Base-by-base conservation (phyloP, 2,329 filamentous ascomycete species). In the Ophiosphaerella korrae region DNA sequence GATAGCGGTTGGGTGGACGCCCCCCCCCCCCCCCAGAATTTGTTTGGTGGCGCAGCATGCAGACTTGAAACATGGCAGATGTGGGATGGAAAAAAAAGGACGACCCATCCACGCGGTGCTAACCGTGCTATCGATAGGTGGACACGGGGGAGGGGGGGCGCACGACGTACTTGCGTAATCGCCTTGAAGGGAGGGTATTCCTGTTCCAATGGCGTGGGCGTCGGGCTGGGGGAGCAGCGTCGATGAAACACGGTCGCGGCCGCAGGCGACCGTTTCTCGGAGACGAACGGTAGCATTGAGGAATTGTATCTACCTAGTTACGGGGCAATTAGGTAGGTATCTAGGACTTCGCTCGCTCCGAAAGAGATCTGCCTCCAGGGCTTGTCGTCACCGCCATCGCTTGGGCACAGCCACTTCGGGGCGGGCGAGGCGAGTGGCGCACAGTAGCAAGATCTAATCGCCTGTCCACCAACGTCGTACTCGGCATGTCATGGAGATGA, bases 11-110 rank as follows among this genome's bases (percentile, higher is more conserved):
- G 53, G 38, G 45, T 62, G 41, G 18, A 51, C 59, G 66, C 57
- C 58, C n/a, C n/a, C n/a, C n/a, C n/a, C n/a, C n/a, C n/a, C n/a
- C n/a, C n/a, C 58, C 58, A 48, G 49, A 44, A 50, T 52, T 50
- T 57, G 56, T 64, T 58, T 59, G 51, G 50, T 70, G 70, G 68
- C 69, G 66, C 68, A 69, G 67, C 26, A 54, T 66, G 68, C 63
- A 67, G 51, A 55, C 62, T 60, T 66, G 66, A 72, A 72, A 72
- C 69, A 66, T 46, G 48, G 58, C 47, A 54, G 58, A 54, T 56
- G 59, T 58, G 64, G 62, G 51, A 49, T 53, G 18, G 26, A 9
- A n/a, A 4, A 2, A 21, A 21, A 21, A 21, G 18, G 18, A 43
- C 29, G 41, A 43, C 41, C 41, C 41, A 43, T 43, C n/a, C 8